Percentiles rank a stretch among this genome's conserved stretches.
These are phyloP conservation scores for Trichoderma citrinoviride DNA, from an alignment of 2,329 filamentous ascomycete species.

Conservation along the genomic window DNA sequence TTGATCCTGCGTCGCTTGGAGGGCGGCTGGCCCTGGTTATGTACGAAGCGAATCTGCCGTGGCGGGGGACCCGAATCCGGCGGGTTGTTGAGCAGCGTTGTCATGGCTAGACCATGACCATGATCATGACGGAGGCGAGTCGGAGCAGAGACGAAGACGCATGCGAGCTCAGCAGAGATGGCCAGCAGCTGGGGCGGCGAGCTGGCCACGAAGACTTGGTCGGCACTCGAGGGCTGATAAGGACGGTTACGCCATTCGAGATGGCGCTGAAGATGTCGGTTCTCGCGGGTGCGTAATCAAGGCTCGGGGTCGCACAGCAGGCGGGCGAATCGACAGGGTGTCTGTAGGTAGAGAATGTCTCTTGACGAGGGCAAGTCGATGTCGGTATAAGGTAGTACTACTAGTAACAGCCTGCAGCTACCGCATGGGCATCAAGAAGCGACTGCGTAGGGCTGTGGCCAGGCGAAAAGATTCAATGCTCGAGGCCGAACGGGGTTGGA, in stretches of 20 bases:
- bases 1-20: conserved; percentile 76
- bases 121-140: conserved; percentile 20
- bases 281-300: background rate
- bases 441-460: too few species aligned
- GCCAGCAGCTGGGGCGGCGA: background rate
- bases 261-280: background rate
- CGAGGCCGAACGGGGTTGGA: too few species aligned
- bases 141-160: conserved; percentile 11
- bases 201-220: background rate
- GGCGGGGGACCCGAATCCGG: conserved; percentile 42
- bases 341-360: too few species aligned
- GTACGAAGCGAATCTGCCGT: conserved; percentile 73
- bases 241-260: background rate
- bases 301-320: background rate
- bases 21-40: conserved; percentile 76
- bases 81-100: conserved; percentile 45
- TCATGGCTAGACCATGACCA: conserved; percentile 46
- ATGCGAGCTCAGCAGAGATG: background rate
- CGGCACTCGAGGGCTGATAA: background rate
- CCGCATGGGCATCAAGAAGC: too few species aligned
- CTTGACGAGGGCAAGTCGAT: too few species aligned
- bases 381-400: too few species aligned
- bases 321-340: background rate
- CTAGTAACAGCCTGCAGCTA: too few species aligned
- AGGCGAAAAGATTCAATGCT: too few species aligned